These are phyloP conservation scores for Kewa caespitosa DNA, from an alignment of 179 eudicot species.

Conservation along the genomic window DNA sequence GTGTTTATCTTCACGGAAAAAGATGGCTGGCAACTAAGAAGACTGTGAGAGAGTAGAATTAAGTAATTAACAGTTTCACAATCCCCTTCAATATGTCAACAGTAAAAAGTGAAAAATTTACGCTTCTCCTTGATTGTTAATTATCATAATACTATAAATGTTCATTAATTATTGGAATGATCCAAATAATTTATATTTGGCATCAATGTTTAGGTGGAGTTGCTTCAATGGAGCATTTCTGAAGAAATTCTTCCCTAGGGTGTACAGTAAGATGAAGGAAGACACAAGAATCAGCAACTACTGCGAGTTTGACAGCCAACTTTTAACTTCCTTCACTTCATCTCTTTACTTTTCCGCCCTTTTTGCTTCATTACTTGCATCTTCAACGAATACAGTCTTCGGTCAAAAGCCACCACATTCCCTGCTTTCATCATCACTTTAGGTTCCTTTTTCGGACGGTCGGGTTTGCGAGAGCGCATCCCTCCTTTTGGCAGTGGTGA, in stretches of 20 bases:
- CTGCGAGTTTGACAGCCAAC: slow-evolving; percentile 32
- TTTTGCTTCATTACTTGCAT: slow-evolving; percentile 32
- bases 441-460: slow-evolving; percentile 35
- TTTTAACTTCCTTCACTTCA: slow-evolving; percentile 38
- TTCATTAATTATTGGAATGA: too few relatives aligned
- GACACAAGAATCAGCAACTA: slow-evolving; percentile 35
- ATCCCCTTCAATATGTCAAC: too few relatives aligned
- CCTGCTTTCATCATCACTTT: slow-evolving; percentile 29
- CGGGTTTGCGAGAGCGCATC: slow-evolving; percentile 39
- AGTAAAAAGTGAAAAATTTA: too few relatives aligned
- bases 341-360: slow-evolving; percentile 39
- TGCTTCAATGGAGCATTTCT: slow-evolving; percentile 40
- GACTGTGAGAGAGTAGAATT: too few relatives aligned
- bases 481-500: slow-evolving; percentile 30
- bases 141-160: too few relatives aligned
- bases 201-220: slow-evolving; percentile 30
- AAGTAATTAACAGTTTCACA: too few relatives aligned
- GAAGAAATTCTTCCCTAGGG: slow-evolving; percentile 29
- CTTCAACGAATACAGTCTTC: slow-evolving; percentile 18
- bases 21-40: too few relatives aligned
- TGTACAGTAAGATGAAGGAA: slow-evolving; percentile 29
- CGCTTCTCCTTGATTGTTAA: too few relatives aligned
- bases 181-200: too few relatives aligned
- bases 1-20: too few relatives aligned
- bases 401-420: slow-evolving; percentile 32